These are phyloP conservation scores for Colletotrichum siamense DNA, from an alignment of 2,329 filamentous ascomycete genomes.

Conservation along the genomic window DNA sequence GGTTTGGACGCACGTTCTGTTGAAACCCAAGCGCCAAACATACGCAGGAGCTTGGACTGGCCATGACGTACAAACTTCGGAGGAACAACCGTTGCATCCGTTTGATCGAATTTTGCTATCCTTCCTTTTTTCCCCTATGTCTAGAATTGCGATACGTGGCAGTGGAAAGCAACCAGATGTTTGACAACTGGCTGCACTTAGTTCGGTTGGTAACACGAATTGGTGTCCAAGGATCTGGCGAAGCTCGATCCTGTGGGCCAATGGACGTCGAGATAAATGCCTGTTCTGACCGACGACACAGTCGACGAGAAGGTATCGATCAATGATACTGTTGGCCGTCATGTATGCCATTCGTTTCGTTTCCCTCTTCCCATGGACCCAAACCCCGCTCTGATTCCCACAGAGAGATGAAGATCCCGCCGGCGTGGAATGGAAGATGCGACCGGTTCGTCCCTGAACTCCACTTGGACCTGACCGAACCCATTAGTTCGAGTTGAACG, in stretches of 20 bases:
- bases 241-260: neutral
- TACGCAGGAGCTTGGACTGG: constrained; percentile 4
- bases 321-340: neutral
- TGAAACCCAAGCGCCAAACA: constrained; percentile 21
- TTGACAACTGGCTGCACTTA: neutral
- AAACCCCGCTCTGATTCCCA: neutral
- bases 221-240: neutral
- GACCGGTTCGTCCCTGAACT: neutral
- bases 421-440: neutral
- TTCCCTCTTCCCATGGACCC: neutral
- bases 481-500: neutral
- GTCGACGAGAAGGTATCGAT: neutral
- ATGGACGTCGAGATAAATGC: neutral
- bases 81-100: neutral
- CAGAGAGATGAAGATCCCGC: neutral
- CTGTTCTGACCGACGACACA: neutral
- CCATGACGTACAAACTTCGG: constrained; percentile 6
- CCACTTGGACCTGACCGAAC: neutral
- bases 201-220: neutral
- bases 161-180: neutral
- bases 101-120: neutral
- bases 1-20: constrained; percentile 16
- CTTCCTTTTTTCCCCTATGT: neutral
- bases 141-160: neutral
- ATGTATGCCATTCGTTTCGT: neutral